phyloP scores from a whole-genome alignment of 2,329 filamentous ascomycete species.

The Thelonectria olida region DNA sequence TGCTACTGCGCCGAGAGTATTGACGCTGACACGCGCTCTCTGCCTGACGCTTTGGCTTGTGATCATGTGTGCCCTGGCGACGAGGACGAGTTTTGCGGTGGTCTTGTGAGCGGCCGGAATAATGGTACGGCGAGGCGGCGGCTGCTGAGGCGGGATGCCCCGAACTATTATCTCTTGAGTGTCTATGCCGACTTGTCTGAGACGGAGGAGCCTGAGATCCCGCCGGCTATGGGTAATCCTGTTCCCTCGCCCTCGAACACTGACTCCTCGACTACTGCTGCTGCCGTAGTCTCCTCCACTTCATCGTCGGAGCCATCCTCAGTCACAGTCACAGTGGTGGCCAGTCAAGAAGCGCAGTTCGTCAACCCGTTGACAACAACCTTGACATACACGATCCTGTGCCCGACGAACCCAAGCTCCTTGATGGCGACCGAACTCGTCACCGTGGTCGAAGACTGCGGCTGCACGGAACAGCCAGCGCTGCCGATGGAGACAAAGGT shows the following conservation, averaged over 20 bases:
- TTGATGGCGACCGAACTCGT: constrained; percentile 46
- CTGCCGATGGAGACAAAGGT: constrained; percentile 36
- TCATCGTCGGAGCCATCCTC: no score
- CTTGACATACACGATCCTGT: constrained; percentile 36
- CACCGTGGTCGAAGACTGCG: constrained; percentile 42
- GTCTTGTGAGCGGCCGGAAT: constrained; percentile 34
- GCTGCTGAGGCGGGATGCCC: constrained; percentile 39
- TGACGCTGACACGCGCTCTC: constrained; percentile 50
- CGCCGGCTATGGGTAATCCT: constrained; percentile 43
- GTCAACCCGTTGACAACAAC: constrained; percentile 28
- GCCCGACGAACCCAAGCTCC: constrained; percentile 44
- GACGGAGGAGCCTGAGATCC: constrained; percentile 41
- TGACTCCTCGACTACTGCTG: not conserved
- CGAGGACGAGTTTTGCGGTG: constrained; percentile 52
- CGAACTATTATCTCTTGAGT: constrained; percentile 49
- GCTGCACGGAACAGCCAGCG: constrained; percentile 24
- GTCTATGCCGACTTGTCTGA: constrained; percentile 52
- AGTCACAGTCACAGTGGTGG: not conserved
- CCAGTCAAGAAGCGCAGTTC: not conserved
- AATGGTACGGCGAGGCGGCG: constrained; percentile 18
- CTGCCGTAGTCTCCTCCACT: not conserved
- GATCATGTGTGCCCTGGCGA: constrained; percentile 54
- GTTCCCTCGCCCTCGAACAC: constrained; percentile 11
- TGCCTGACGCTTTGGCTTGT: constrained; percentile 42
- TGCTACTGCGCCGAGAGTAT: constrained; percentile 58